These are phyloP conservation scores for Entomortierella parvispora DNA, from an alignment of 192 early-diverging fungal species.

Conservation along the genomic window DNA sequence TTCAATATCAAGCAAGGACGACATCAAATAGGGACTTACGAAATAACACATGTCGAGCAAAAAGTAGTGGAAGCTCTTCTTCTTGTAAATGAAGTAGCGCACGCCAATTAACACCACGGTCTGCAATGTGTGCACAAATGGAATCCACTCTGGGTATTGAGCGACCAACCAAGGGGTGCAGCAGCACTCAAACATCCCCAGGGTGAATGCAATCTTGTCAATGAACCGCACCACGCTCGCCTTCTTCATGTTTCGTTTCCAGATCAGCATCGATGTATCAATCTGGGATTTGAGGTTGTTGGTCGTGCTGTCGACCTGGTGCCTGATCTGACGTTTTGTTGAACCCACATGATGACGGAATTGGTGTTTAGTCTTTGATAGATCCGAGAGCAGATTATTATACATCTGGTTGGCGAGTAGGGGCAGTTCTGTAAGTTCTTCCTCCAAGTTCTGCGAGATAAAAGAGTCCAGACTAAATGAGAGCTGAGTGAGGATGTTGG, in stretches of 20 bases:
- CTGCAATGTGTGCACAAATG: constrained; percentile 64
- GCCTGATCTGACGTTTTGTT: constrained; percentile 31
- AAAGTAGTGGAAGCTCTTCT: constrained; percentile 68
- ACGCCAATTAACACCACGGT: constrained; percentile 51
- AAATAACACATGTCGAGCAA: constrained; percentile 70
- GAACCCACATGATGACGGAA: constrained; percentile 35
- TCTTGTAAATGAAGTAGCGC: constrained; percentile 66
- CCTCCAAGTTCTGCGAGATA: constrained; percentile 48
- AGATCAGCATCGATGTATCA: constrained; percentile 37
- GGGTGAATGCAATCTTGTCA: constrained; percentile 74
- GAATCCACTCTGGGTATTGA: constrained; percentile 64
- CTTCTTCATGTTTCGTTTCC: constrained; percentile 46
- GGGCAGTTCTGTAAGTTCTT: constrained; percentile 38
- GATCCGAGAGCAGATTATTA: constrained; percentile 27
- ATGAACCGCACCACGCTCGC: constrained; percentile 59
- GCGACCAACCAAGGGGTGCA: constrained; percentile 61
- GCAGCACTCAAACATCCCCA: constrained; percentile 73
- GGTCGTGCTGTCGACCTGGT: constrained; percentile 31
- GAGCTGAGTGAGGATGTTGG: constrained; percentile 44
- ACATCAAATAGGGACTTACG: constrained; percentile 6
- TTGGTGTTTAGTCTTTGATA: constrained; percentile 38
- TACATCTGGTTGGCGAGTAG: constrained; percentile 43
- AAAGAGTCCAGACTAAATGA: constrained; percentile 50
- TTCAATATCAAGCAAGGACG: too few relatives aligned
- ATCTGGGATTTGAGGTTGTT: constrained; percentile 39